phyloP scores from a whole-genome alignment of 1,284 basidiomycete genomes.

The Waitea zeae region DNA sequence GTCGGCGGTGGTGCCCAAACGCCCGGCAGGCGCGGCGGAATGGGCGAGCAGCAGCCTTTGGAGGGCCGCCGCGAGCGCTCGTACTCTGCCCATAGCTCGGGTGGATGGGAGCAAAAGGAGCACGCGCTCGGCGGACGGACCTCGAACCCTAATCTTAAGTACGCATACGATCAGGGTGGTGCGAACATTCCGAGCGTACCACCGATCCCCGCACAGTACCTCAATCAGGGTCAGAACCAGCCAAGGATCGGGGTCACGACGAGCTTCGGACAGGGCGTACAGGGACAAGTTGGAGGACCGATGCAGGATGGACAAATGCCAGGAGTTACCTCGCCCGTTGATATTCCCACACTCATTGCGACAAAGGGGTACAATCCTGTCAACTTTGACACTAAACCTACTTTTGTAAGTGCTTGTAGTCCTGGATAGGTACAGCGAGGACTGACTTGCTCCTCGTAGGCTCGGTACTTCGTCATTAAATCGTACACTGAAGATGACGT shows the following conservation, averaged over 20 bases:
- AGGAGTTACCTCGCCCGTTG: conserved; percentile 50
- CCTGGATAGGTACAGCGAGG: conserved; percentile 1
- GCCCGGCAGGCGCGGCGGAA: too few species aligned
- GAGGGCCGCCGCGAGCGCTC: conserved; percentile 19
- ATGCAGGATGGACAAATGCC: conserved; percentile 8
- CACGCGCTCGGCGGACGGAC: conserved; percentile 32
- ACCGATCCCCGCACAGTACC: conserved; percentile 50
- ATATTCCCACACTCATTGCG: conserved; percentile 74
- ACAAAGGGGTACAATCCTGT: conserved; percentile 85
- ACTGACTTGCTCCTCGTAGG: conserved; percentile 22
- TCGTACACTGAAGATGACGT: conserved; percentile 97
- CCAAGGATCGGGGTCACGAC: conserved; percentile 20
- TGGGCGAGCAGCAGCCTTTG: conserved; percentile 13
- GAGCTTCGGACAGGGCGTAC: conserved; percentile 10
- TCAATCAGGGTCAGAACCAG: conserved; percentile 35
- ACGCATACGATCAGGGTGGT: conserved; percentile 28
- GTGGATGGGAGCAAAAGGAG: conserved; percentile 51
- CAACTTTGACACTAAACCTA: conserved; percentile 69
- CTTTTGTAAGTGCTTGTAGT: conserved; percentile 33
- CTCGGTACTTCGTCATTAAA: conserved; percentile 93
- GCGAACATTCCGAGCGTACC: conserved; percentile 44
- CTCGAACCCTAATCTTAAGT: conserved; percentile 54
- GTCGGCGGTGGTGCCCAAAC: too few species aligned
- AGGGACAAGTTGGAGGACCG: conserved; percentile 11
- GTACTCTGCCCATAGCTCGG: conserved; percentile 7